phyloP scores from a whole-genome alignment of 371 early-diverging fungal species.

The Thermomucor indicae-seudaticae region DNA sequence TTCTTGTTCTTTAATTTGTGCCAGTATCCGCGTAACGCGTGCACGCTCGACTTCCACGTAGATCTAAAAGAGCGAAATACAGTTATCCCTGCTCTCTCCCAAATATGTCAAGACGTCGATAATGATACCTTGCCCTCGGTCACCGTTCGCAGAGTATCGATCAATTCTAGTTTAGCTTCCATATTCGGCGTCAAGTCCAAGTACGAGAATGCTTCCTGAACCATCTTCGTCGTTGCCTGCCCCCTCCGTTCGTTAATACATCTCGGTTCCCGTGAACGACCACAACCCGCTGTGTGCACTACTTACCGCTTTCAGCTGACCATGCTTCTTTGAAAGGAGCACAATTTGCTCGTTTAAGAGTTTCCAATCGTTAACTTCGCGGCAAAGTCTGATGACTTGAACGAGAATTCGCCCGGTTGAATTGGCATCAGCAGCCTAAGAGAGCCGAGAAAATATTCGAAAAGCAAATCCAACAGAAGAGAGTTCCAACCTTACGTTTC shows the following conservation, averaged over 20 bases:
- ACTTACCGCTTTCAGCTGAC: slow-evolving; percentile 86
- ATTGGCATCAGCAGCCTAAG: slow-evolving; percentile 76
- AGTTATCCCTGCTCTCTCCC: background rate
- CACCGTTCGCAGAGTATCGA: slow-evolving; percentile 90
- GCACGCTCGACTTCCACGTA: slow-evolving; percentile 98
- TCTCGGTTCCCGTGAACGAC: too few relatives aligned
- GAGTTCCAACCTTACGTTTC: slow-evolving; percentile 57
- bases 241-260: too few relatives aligned
- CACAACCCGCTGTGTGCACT: too few relatives aligned
- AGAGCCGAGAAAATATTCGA: background rate
- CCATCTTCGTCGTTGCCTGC: slow-evolving; percentile 93
- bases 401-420: slow-evolving; percentile 88
- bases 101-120: too few relatives aligned
- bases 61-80: slow-evolving; percentile 53
- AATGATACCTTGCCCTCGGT: slow-evolving; percentile 97
- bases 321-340: slow-evolving; percentile 92
- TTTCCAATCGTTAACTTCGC: slow-evolving; percentile 78
- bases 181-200: slow-evolving; percentile 81
- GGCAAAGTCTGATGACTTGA: slow-evolving; percentile 74
- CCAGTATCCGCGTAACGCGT: slow-evolving; percentile 83
- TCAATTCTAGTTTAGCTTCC: slow-evolving; percentile 83
- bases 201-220: slow-evolving; percentile 88
- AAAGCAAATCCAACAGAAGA: too few relatives aligned
- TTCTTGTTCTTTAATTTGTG: slow-evolving; percentile 87
- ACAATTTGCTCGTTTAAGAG: slow-evolving; percentile 87